phyloP scores from a whole-genome alignment of 441 rosid species.

The Bruguiera hainesii region DNA sequence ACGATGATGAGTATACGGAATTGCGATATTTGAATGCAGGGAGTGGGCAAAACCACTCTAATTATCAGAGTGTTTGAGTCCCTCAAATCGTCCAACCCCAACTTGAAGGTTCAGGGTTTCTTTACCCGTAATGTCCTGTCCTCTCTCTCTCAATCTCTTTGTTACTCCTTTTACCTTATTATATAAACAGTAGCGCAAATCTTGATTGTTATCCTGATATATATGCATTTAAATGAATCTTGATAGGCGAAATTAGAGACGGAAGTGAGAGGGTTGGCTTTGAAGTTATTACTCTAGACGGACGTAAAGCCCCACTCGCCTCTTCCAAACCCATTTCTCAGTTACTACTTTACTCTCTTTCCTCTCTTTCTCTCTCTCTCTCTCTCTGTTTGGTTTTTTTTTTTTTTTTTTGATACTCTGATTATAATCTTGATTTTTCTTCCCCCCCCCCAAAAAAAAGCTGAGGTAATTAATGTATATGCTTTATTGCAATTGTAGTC shows the following conservation, averaged over 20 bases:
- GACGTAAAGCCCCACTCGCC: conserved; percentile 56
- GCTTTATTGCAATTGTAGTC: conserved; percentile 33
- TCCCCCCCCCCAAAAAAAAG: no score
- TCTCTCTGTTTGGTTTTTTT: not conserved
- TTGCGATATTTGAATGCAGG: conserved; percentile 27
- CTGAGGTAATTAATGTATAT: not conserved
- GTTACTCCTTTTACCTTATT: not conserved
- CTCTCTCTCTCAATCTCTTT: not conserved
- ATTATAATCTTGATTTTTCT: not conserved
- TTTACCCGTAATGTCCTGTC: conserved; percentile 37
- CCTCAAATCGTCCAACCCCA: conserved; percentile 44
- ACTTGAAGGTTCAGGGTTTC: conserved; percentile 59
- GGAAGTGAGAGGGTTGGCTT: conserved; percentile 59
- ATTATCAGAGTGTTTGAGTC: conserved; percentile 46
- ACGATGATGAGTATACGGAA: not conserved
- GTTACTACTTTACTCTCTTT: conserved; percentile 20
- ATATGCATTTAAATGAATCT: not conserved
- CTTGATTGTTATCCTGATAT: not conserved
- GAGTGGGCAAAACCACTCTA: conserved; percentile 69
- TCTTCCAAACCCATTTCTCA: conserved; percentile 37
- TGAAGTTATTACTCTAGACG: conserved; percentile 58
- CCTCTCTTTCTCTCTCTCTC: not conserved
- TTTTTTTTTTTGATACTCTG: not conserved
- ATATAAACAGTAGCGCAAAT: no score
- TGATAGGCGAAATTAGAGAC: conserved; percentile 52